Percentiles rank a stretch among this genome's conserved stretches.
Conservation (phyloP, 2,329 filamentous ascomycete genomes). For the Cladosporium sp. region DNA sequence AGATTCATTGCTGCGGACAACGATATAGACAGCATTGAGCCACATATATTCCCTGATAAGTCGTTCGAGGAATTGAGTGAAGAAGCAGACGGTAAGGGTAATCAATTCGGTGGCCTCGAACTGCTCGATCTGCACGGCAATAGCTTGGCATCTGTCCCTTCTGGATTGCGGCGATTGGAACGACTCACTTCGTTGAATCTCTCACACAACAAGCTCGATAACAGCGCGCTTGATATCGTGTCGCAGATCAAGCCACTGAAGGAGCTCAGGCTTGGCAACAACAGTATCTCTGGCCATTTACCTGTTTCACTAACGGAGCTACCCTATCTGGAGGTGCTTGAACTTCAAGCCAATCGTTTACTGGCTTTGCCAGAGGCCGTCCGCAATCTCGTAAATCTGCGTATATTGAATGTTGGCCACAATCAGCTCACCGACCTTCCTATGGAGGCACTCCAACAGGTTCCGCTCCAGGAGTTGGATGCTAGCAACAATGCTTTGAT, state of each 20-base stretch:
- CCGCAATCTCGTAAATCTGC: slow-evolving; percentile 60
- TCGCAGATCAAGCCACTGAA: slow-evolving; percentile 65
- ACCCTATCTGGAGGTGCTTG: slow-evolving; percentile 67
- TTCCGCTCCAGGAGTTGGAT: slow-evolving; percentile 68
- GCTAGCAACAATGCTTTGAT: slow-evolving; percentile 72
- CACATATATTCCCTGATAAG: slow-evolving; percentile 71
- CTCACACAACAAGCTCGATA: slow-evolving; percentile 67
- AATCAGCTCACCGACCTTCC: slow-evolving; percentile 70
- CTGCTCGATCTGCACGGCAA: slow-evolving; percentile 84
- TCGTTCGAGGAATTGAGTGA: slow-evolving; percentile 48
- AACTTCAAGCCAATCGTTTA: slow-evolving; percentile 75
- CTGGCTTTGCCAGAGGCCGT: slow-evolving; percentile 63
- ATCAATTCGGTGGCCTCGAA: slow-evolving; percentile 77
- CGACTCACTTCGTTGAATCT: slow-evolving; percentile 77
- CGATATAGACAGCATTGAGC: slow-evolving; percentile 67
- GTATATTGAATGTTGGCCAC: slow-evolving; percentile 70
- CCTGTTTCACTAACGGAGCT: slow-evolving; percentile 59
- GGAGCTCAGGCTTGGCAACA: slow-evolving; percentile 76
- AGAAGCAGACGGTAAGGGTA: slow-evolving; percentile 61
- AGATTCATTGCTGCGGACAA: slow-evolving; percentile 86
- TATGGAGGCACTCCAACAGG: slow-evolving; percentile 58
- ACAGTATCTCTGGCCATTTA: slow-evolving; percentile 64
- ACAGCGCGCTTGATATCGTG: slow-evolving; percentile 65
- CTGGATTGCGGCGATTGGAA: slow-evolving; percentile 67
- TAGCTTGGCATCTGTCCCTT: slow-evolving; percentile 61